Conservation (phyloP, 306 rosid genomes). For the Corylus avellana region DNA sequence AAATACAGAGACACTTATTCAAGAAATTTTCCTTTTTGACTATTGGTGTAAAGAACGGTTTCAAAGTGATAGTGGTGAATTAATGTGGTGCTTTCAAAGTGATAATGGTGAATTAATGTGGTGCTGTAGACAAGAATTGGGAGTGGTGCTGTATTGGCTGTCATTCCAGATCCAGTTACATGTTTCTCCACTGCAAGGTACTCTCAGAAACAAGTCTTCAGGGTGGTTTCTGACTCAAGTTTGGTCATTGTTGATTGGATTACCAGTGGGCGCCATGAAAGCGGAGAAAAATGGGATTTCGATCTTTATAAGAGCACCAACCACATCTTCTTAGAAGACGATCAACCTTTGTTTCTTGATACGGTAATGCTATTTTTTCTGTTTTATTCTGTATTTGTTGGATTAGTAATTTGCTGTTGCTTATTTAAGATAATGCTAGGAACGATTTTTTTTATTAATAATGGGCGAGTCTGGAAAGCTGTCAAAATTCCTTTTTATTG, state of each 20-base stretch:
- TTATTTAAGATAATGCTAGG: background rate
- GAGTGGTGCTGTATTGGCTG: conserved; percentile 69
- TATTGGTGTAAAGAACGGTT: conserved; percentile 7
- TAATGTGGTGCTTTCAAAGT: conserved; percentile 25
- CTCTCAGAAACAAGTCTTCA: conserved; percentile 84
- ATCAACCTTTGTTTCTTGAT: conserved; percentile 78
- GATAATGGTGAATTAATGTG: conserved; percentile 27
- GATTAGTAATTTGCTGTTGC: conserved; percentile 4
- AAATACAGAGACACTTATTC: background rate
- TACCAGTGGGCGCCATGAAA: conserved; percentile 92
- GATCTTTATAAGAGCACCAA: conserved; percentile 79
- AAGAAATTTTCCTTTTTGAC: conserved; percentile 12
- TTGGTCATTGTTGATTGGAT: conserved; percentile 95
- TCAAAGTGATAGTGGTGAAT: conserved; percentile 26
- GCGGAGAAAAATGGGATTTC: conserved; percentile 94
- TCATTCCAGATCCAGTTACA: conserved; percentile 96
- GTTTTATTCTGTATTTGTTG: conserved; percentile 2
- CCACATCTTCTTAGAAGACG: conserved; percentile 66
- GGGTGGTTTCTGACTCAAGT: conserved; percentile 60
- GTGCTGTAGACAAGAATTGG: conserved; percentile 83
- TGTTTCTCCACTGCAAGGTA: conserved; percentile 92
- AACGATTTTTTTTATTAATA: background rate
- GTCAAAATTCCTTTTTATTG: background rate
- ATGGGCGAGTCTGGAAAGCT: background rate
- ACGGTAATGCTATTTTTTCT: conserved; percentile 49